These are phyloP conservation scores for Stipa capillata DNA, from an alignment of 176 grass and related monocot species.

Conservation along the genomic window DNA sequence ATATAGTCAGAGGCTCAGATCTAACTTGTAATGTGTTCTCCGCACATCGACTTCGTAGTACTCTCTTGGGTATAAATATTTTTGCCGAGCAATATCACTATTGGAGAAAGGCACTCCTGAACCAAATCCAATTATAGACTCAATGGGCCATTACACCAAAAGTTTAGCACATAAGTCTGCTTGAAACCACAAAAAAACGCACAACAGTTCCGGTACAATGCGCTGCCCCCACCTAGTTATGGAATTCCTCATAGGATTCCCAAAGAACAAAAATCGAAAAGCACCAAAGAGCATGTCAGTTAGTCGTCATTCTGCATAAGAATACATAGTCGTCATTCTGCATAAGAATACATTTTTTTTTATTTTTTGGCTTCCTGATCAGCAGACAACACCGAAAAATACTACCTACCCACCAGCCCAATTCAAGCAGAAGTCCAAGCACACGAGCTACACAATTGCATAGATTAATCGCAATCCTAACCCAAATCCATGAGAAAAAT, in stretches of 20 bases:
- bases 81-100: neutral
- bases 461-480: constrained; percentile 15
- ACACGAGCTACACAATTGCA: neutral
- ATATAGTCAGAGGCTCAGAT: neutral
- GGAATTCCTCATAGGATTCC: constrained; percentile 32
- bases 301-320: too few species aligned
- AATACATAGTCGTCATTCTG: constrained; percentile 8
- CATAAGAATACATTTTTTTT: constrained; percentile 28
- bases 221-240: constrained; percentile 13
- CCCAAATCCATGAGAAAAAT: constrained; percentile 12
- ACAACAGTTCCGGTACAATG: neutral
- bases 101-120: neutral
- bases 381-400: constrained; percentile 26
- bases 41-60: neutral
- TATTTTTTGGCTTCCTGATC: constrained; percentile 27
- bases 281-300: constrained; percentile 14
- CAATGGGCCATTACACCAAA: neutral
- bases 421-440: constrained; percentile 31
- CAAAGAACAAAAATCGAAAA: constrained; percentile 23
- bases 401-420: constrained; percentile 38
- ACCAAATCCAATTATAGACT: constrained; percentile 6
- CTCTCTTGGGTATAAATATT: neutral
- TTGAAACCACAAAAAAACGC: constrained; percentile 22
- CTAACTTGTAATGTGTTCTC: neutral
- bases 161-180: constrained; percentile 9